Evolutionary conservation across 2,329 filamentous ascomycete genomes (phyloP).

Genomic region (Zasmidium citrigriseum): DNA sequence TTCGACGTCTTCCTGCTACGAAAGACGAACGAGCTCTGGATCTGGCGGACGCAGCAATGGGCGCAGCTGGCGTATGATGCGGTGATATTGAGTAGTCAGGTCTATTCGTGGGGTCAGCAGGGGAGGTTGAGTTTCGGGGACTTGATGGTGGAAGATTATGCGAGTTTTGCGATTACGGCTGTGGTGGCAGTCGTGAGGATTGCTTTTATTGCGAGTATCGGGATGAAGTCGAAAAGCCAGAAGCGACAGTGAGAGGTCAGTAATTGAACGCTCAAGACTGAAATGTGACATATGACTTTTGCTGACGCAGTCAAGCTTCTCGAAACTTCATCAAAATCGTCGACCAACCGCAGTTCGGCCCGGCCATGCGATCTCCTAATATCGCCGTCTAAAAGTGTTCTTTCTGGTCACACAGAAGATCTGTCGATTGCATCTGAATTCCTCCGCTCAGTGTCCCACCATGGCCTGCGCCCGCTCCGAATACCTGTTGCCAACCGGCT

Average conservation of each 20-base stretch:
- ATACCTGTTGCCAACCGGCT: slow-evolving; percentile 42
- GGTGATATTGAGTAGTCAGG: slow-evolving; percentile 14
- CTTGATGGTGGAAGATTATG: slow-evolving; percentile 15
- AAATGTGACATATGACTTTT: too few species aligned
- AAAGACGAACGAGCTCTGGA: slow-evolving; percentile 16
- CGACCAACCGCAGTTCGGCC: too few species aligned
- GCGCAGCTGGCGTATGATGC: slow-evolving; percentile 17
- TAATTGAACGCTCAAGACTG: too few species aligned
- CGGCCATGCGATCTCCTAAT: too few species aligned
- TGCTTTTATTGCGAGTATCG: slow-evolving; percentile 14
- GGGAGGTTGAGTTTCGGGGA: slow-evolving; percentile 4
- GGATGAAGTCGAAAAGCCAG: not conserved
- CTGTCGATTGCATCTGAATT: not conserved
- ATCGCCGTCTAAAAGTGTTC: too few species aligned
- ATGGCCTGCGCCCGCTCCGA: slow-evolving; percentile 2
- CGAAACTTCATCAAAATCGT: too few species aligned
- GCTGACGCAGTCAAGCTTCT: too few species aligned
- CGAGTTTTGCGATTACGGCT: slow-evolving; percentile 10
- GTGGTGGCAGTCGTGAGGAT: slow-evolving; percentile 14
- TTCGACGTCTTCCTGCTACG: slow-evolving; percentile 17
- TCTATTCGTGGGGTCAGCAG: slow-evolving; percentile 11
- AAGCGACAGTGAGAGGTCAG: slow-evolving; percentile 3
- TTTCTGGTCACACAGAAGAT: too few species aligned
- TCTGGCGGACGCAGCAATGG: slow-evolving; percentile 21
- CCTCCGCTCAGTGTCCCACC: slow-evolving; percentile 2